A percentile compares a stretch with the other conserved stretches of the same genome.
Conservation (phyloP, 2,329 filamentous ascomycete genomes). For the Xylaria digitata region DNA sequence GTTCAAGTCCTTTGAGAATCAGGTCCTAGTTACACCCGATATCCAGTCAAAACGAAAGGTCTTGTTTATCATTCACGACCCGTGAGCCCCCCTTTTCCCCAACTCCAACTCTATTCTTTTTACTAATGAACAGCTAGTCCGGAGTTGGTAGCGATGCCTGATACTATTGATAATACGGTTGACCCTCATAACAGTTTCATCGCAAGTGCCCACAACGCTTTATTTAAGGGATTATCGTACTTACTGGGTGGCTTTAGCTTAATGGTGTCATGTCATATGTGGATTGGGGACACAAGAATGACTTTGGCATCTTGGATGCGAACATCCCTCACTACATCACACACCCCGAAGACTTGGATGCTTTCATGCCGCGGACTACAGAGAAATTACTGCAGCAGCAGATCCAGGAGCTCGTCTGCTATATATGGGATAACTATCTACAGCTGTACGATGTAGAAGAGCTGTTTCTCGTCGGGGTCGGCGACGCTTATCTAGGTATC, state of each 20-base stretch:
- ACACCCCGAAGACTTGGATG: constrained; percentile 66
- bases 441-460: constrained; percentile 79
- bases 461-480: constrained; percentile 87
- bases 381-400: constrained; percentile 66
- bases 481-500: constrained; percentile 87
- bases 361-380: constrained; percentile 58
- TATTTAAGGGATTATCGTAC: constrained; percentile 5
- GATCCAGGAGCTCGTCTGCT: constrained; percentile 80
- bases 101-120: not conserved
- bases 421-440: constrained; percentile 97
- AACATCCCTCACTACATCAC: constrained; percentile 86
- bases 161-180: constrained; percentile 76
- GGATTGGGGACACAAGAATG: constrained; percentile 81
- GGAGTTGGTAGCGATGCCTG: constrained; percentile 73
- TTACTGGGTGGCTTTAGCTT: constrained; percentile 65
- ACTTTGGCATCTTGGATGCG: constrained; percentile 88
- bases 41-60: constrained; percentile 75
- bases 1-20: constrained; percentile 83
- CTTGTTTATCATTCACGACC: constrained; percentile 90
- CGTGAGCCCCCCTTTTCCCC: constrained; percentile 64
- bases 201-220: constrained; percentile 63
- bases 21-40: constrained; percentile 83
- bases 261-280: constrained; percentile 85
- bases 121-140: constrained; percentile 61
- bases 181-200: constrained; percentile 90